phyloP scores from a whole-genome alignment of 345 rosid genomes.

The Murraya koenigii region DNA sequence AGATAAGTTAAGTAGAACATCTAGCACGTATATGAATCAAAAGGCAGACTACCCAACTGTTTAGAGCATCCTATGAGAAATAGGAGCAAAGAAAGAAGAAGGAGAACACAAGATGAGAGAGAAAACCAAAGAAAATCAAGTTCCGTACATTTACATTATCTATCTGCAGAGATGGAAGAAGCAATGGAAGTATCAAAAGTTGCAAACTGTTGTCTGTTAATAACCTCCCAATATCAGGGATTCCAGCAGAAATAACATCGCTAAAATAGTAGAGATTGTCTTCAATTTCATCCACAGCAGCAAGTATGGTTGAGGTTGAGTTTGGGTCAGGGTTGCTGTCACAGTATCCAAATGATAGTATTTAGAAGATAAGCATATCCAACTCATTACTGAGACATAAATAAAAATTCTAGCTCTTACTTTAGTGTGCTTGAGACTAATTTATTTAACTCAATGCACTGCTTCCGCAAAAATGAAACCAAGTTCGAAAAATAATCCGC shows the following conservation, averaged over 20 bases:
- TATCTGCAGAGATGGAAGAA: constrained; percentile 75
- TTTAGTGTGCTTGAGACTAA: constrained; percentile 41
- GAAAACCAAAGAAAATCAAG: constrained; percentile 21
- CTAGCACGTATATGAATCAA: not conserved
- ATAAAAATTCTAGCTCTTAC: constrained; percentile 36
- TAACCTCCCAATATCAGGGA: constrained; percentile 90
- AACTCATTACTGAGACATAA: not conserved
- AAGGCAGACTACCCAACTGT: not conserved
- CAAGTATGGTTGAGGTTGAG: constrained; percentile 44
- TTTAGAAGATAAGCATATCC: constrained; percentile 19
- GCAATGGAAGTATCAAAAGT: constrained; percentile 79
- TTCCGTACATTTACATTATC: constrained; percentile 51
- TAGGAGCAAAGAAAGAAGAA: not conserved
- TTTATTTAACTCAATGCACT: constrained; percentile 55
- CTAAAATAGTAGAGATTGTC: constrained; percentile 92
- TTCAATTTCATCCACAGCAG: constrained; percentile 91
- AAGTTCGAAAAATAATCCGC: constrained; percentile 56
- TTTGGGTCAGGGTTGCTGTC: constrained; percentile 55
- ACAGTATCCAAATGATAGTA: constrained; percentile 33
- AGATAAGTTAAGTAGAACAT: constrained; percentile 20
- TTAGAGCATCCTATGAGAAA: not conserved
- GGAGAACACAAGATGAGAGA: not conserved
- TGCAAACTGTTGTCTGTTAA: constrained; percentile 79
- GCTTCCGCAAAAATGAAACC: constrained; percentile 53
- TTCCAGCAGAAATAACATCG: constrained; percentile 96